These are phyloP conservation scores for Fraxinus cuspidata DNA, from an alignment of 257 asterid genomes.

Conservation along the genomic window DNA sequence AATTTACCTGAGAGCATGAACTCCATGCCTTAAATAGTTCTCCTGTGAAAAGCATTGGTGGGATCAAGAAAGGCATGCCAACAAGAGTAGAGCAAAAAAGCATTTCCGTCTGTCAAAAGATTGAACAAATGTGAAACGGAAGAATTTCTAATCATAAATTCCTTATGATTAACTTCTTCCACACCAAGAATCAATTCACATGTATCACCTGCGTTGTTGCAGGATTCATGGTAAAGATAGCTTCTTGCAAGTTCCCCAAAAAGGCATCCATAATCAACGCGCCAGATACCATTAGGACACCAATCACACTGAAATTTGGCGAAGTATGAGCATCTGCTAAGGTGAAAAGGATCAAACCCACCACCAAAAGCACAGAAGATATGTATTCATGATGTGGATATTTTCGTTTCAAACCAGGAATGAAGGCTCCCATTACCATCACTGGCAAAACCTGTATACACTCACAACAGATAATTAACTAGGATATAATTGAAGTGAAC, in stretches of 20 bases:
- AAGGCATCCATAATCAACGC: conserved; percentile 87
- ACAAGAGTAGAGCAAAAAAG: conserved; percentile 92
- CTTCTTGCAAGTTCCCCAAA: conserved; percentile 88
- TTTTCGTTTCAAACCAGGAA: conserved; percentile 84
- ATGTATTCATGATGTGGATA: conserved; percentile 82
- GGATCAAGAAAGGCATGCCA: conserved; percentile 89
- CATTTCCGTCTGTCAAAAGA: conserved; percentile 73
- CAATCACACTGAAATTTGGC: conserved; percentile 78
- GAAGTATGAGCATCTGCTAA: conserved; percentile 88
- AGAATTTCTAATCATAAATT: conserved; percentile 1
- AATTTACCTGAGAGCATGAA: conserved; percentile 68
- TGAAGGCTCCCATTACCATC: conserved; percentile 94
- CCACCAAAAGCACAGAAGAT: conserved; percentile 76
- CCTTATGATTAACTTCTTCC: not conserved
- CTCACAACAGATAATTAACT: not conserved
- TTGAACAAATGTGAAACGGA: not conserved
- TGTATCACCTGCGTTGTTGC: conserved; percentile 74
- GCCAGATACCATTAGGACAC: conserved; percentile 80
- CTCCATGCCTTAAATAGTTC: conserved; percentile 77
- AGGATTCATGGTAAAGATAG: conserved; percentile 80
- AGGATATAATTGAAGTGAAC: not conserved
- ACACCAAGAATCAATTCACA: conserved; percentile 4
- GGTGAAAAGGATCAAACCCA: conserved; percentile 85
- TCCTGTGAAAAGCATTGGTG: conserved; percentile 85
- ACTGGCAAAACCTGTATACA: conserved; percentile 78